Conservation (phyloP, 768 basidiomycete genomes). For the Nidula microcarpa region DNA sequence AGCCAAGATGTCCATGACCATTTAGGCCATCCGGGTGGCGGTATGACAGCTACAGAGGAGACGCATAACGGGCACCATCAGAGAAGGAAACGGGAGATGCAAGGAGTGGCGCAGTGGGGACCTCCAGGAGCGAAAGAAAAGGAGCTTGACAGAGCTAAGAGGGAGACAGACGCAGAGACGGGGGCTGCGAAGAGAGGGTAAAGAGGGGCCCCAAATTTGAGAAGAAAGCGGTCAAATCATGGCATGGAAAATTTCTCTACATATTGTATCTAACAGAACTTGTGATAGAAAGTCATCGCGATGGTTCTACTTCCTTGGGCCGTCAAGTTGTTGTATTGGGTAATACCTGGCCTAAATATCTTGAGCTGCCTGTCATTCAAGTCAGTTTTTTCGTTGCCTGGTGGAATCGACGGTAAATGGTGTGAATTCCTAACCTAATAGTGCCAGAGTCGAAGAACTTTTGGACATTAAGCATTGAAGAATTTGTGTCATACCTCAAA, state of each 20-base stretch:
- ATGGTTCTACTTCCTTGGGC: too few relatives aligned
- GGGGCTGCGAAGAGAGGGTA: not conserved
- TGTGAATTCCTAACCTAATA: too few relatives aligned
- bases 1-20: constrained; percentile 5
- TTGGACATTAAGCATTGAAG: too few relatives aligned
- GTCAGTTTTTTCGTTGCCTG: too few relatives aligned
- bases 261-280: too few relatives aligned
- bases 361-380: too few relatives aligned
- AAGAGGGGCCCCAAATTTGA: not conserved
- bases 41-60: constrained; percentile 4
- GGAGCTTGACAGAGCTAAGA: constrained; percentile 1
- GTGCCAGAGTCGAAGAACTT: too few relatives aligned
- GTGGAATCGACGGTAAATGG: not conserved
- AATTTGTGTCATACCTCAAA: not conserved
- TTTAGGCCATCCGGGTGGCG: constrained; percentile 6
- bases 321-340: too few relatives aligned
- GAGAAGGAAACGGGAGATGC: constrained; percentile 1
- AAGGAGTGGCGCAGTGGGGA: constrained; percentile 4
- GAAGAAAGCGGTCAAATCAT: too few relatives aligned
- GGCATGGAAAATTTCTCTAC: too few relatives aligned
- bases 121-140: not conserved
- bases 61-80: not conserved
- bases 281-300: too few relatives aligned
- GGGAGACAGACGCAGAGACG: not conserved
- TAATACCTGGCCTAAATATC: too few relatives aligned